Conservation (phyloP, 768 basidiomycete genomes). For the Imleria badia region DNA sequence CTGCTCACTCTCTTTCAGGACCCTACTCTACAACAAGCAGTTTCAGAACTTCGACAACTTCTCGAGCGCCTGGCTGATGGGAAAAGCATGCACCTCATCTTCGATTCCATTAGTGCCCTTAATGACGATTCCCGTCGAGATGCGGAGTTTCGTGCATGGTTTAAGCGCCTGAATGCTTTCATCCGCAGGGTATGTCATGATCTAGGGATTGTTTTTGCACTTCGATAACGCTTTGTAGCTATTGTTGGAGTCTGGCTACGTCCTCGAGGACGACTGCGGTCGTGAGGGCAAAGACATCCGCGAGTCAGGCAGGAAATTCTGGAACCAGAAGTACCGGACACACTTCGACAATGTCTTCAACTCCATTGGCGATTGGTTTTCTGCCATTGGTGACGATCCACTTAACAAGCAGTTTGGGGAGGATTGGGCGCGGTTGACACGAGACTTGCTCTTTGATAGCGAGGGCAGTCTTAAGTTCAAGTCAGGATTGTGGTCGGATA, state of each 20-base stretch:
- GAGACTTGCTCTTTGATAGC: slow-evolving; percentile 71
- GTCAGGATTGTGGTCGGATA: slow-evolving; percentile 84
- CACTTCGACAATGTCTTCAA: slow-evolving; percentile 84
- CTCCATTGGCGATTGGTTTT: slow-evolving; percentile 74
- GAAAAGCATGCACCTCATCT: slow-evolving; percentile 60
- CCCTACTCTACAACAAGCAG: slow-evolving; percentile 53
- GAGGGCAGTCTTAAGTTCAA: slow-evolving; percentile 90
- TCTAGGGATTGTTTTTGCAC: background rate
- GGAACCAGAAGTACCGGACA: slow-evolving; percentile 64
- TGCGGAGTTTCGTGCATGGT: slow-evolving; percentile 73
- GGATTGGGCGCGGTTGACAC: slow-evolving; percentile 79
- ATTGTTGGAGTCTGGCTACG: slow-evolving; percentile 79
- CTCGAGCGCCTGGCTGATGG: slow-evolving; percentile 91
- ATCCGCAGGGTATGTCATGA: slow-evolving; percentile 53
- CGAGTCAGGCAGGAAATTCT: slow-evolving; percentile 76
- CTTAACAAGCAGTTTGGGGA: slow-evolving; percentile 78
- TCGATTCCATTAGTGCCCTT: slow-evolving; percentile 69
- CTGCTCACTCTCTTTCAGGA: slow-evolving; percentile 40
- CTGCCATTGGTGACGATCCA: slow-evolving; percentile 81
- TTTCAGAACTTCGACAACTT: slow-evolving; percentile 68
- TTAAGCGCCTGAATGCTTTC: slow-evolving; percentile 58
- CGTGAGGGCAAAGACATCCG: slow-evolving; percentile 60
- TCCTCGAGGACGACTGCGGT: slow-evolving; percentile 77
- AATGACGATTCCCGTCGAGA: slow-evolving; percentile 76
- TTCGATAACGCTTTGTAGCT: slow-evolving; percentile 38